These are phyloP conservation scores for Colletotrichum echinochloae DNA, from an alignment of 2,329 filamentous ascomycete species.

Conservation along the genomic window DNA sequence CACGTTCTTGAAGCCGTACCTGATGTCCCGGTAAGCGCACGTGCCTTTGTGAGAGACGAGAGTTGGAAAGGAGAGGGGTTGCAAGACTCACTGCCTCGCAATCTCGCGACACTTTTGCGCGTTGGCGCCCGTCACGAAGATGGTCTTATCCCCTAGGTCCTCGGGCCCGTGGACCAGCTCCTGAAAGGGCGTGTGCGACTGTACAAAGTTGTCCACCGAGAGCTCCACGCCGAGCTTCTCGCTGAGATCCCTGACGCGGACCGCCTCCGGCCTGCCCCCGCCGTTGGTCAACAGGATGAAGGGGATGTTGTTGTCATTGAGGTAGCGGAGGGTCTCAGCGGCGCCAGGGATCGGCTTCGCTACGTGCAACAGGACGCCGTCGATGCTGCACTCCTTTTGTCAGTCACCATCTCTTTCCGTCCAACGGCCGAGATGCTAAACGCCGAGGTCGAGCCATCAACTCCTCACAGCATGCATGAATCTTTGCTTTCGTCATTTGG, in stretches of 20 bases:
- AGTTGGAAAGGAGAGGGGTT: neutral
- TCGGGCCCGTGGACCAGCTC: slow-evolving; percentile 71
- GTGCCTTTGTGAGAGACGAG: neutral
- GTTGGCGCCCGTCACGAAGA: slow-evolving; percentile 80
- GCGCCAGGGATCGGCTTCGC: slow-evolving; percentile 84
- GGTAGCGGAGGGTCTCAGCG: slow-evolving; percentile 75
- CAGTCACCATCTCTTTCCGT: neutral
- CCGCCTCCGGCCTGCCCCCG: slow-evolving; percentile 83
- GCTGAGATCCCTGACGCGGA: slow-evolving; percentile 41
- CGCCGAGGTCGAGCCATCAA: too few relatives aligned
- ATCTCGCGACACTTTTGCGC: slow-evolving; percentile 76
- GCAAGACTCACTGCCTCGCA: slow-evolving; percentile 69
- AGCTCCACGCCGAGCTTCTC: slow-evolving; percentile 63
- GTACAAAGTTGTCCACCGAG: slow-evolving; percentile 72
- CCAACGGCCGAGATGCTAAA: too few relatives aligned
- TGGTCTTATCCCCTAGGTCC: slow-evolving; percentile 71
- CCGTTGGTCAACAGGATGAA: slow-evolving; percentile 98
- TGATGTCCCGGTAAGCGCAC: slow-evolving; percentile 39
- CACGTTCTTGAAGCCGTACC: slow-evolving; percentile 82
- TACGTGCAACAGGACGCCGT: slow-evolving; percentile 92
- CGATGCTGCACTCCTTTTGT: slow-evolving; percentile 67
- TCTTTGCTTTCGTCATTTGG: neutral
- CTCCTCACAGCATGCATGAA: neutral
- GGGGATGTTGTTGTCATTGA: slow-evolving; percentile 81
- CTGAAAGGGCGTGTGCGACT: slow-evolving; percentile 91